Evolutionary conservation across 768 basidiomycete genomes (phyloP), one percentile per base, ranked within the genome.

Genomic region (Naganishia onofrii): DNA sequence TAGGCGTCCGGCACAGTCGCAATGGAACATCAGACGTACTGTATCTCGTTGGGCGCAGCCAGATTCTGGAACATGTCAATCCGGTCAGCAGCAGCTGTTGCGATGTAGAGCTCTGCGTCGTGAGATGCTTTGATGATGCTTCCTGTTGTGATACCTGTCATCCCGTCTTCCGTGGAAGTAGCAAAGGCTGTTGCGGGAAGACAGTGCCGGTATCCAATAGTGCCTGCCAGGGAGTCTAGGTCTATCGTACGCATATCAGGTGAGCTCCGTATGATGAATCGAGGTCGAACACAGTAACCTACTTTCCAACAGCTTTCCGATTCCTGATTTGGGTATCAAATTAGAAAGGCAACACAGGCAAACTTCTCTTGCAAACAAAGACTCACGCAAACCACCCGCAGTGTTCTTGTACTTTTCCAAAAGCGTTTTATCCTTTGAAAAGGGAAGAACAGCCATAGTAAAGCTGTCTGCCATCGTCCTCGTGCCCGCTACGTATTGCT

Each of bases 191-290:
- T 46, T 17, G 68, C 26, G 8, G 79, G 79, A 2, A 80, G 74
- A 66, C 75, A 76, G 80, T 92, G 90, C 77, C 90, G 89, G 80
- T 92, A 92, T 4, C 90, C 85, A 69, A 92, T 90, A 3, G 88
- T 89, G 34, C 90, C 91, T 7, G 91, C 90, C n/a, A 92, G 82
- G 3, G 89, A 90, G 77, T 93, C 91, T 38, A 92, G 83, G 76
- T 91, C 88, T 80, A 90, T 5, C 88, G 87, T 90, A 88, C 31
- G 31, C 60, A 36, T 52, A 28, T 21, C 54, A 10, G 34, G 60
- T 34, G 19, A 23, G n/a, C 23, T 34, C 13, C 67, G 54, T 57
- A 17, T 32, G n/a, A 64, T 23, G 21, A 48, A 36, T 44, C 32
- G 26, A 10, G 23, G 3, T 2, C 53, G 28, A 19, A 1, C 29